A percentile compares a stretch with the other conserved stretches of the same genome.
Evolutionary conservation across 495 filamentous ascomycete genomes (phyloP).

Genomic region (Articulospora tetracladia): DNA sequence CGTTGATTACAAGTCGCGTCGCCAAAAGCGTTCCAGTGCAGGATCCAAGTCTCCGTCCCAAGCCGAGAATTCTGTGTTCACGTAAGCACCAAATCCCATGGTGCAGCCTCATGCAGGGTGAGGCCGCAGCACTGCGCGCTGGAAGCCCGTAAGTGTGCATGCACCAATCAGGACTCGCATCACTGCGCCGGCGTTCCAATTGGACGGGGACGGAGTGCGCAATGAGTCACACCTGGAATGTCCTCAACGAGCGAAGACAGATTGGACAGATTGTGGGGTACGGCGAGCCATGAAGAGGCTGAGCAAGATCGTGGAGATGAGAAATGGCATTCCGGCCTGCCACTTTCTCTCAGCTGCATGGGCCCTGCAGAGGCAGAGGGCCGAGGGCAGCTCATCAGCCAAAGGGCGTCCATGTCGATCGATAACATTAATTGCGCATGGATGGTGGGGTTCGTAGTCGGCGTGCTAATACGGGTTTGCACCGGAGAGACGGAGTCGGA

Average conservation of each 20-base stretch:
- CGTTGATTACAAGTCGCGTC: too few species aligned
- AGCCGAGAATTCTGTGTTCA: neutral
- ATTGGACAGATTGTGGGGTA: neutral
- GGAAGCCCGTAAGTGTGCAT: neutral
- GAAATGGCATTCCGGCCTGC: neutral
- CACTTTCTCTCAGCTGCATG: neutral
- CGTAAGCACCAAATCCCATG: neutral
- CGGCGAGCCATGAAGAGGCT: neutral
- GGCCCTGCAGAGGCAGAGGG: neutral
- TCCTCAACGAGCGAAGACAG: neutral
- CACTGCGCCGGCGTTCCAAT: neutral
- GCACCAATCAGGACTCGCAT: neutral
- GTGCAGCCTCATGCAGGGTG: neutral
- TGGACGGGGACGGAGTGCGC: neutral
- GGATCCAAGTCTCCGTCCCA: neutral
- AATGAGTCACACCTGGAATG: neutral
- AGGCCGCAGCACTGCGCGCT: neutral
- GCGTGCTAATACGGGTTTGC: too few species aligned
- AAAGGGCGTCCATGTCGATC: neutral
- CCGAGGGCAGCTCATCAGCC: neutral
- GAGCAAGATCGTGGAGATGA: neutral
- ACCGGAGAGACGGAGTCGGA: too few species aligned
- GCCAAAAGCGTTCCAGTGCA: too few species aligned
- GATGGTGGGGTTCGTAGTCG: neutral
- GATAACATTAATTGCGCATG: neutral